phyloP scores from a whole-genome alignment of 345 rosid genomes.

The Carallia brachiata region DNA sequence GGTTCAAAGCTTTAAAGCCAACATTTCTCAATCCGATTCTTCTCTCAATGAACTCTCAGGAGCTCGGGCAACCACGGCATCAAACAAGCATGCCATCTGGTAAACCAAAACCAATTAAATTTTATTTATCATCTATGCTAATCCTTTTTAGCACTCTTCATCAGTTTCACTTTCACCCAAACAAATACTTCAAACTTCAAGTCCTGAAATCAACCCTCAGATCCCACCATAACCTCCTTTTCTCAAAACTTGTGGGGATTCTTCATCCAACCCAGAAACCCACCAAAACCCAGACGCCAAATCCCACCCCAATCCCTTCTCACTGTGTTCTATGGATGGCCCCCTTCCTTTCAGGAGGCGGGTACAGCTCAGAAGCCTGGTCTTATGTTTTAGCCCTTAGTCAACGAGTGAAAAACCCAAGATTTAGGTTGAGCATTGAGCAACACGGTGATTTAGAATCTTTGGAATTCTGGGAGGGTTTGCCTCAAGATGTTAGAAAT shows the following conservation, averaged over 20 bases:
- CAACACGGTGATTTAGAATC: conserved; percentile 80
- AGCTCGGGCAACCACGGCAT: conserved; percentile 13
- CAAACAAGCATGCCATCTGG: conserved; percentile 4
- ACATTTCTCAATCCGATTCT: no score
- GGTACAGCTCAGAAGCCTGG: conserved; percentile 92
- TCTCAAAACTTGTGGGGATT: conserved; percentile 28
- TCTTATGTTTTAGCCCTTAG: conserved; percentile 63
- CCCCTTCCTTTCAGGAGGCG: conserved; percentile 90
- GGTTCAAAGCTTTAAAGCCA: no score
- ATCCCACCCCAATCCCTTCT: conserved; percentile 23
- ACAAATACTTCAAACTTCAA: conserved; percentile 38
- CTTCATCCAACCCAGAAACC: conserved; percentile 16
- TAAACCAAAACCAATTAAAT: conserved; percentile 31
- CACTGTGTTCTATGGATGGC: conserved; percentile 90
- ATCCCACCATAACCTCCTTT: conserved; percentile 24
- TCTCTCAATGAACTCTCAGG: conserved; percentile 23
- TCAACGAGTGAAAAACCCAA: conserved; percentile 34
- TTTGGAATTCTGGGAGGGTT: conserved; percentile 64
- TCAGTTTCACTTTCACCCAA: conserved; percentile 36
- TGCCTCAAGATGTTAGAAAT: conserved; percentile 43
- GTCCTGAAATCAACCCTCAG: conserved; percentile 38
- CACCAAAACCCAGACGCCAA: conserved; percentile 10
- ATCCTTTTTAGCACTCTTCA: conserved; percentile 43
- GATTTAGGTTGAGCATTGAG: conserved; percentile 54
- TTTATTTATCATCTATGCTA: conserved; percentile 39